Conservation (phyloP, 2,329 filamentous ascomycete species). For the Xylariaceae sp. region DNA sequence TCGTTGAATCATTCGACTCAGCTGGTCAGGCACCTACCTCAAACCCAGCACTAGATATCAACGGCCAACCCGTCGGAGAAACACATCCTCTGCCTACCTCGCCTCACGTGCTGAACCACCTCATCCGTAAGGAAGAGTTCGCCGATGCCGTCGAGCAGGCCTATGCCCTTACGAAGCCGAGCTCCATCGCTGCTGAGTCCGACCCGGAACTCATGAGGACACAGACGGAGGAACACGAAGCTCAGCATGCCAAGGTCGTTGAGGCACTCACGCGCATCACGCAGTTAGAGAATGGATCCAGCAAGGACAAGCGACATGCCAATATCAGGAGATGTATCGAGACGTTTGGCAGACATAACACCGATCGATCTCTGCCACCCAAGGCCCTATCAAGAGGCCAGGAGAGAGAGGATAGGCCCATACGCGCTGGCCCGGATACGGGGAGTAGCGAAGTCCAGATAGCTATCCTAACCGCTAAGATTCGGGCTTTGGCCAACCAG, state of each 20-base stretch:
- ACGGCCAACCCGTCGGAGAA: constrained; percentile 39
- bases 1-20: constrained; percentile 75
- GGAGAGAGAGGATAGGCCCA: constrained; percentile 37
- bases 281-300: constrained; percentile 70
- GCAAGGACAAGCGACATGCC: constrained; percentile 72
- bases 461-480: constrained; percentile 91
- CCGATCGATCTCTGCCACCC: constrained; percentile 65
- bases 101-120: constrained; percentile 66
- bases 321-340: constrained; percentile 84
- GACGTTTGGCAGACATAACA: constrained; percentile 86
- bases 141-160: constrained; percentile 63
- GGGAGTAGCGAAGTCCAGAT: constrained; percentile 97
- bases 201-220: constrained; percentile 39
- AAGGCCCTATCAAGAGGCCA: constrained; percentile 49
- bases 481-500: constrained; percentile 71
- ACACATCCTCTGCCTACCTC: constrained; percentile 44
- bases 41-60: constrained; percentile 35
- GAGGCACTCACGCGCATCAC: constrained; percentile 79
- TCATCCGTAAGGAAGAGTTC: constrained; percentile 65
- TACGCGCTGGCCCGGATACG: constrained; percentile 82
- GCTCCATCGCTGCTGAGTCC: constrained; percentile 27
- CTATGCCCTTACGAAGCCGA: constrained; percentile 61
- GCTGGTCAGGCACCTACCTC: constrained; percentile 46
- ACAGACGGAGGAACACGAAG: constrained; percentile 42
- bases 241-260: constrained; percentile 62